Base-by-base conservation (phyloP, 2,329 filamentous ascomycete genomes). In the Cercospora zeae-maydis region DNA sequence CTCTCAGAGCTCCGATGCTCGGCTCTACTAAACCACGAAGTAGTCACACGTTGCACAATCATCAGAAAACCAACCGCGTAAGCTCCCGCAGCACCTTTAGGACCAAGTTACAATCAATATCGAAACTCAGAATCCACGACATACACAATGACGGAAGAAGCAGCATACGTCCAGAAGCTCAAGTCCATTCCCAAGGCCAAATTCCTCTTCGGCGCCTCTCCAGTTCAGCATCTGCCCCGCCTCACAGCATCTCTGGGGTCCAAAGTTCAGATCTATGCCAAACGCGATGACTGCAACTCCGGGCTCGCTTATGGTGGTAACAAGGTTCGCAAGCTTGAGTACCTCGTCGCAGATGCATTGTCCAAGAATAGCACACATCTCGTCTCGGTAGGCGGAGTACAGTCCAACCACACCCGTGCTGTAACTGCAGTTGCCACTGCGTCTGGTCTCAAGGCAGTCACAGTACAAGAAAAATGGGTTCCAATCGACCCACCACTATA, bases 141-240 rank as follows among this genome's bases (percentile, higher is more conserved):
- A 7, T 5, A 34, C 33, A 33, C 1, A 30, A 61, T 61, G 58
- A 45, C 58, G 30, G 60, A 61, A 55, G 42, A 55, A 33, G 70
- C 58, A 66, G 42, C 54, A 11, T 72, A 71, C 52, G 16, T 71
- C 8, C 49, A 64, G 24, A 69, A 67, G 54, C 65, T 72, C 3
- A 56, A 56, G 13, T 67, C 62, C 71, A 89, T 90, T 70, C 85
- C 86, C 11, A 81, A 84, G 63, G 78, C 84, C 68, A 74, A 79
- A 9, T 83, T 90, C 69, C 84, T 88, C 64, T 88, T 90, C 59
- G 86, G 86, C 0, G 84, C 87, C 14, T 89, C 88, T 0, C 88
- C 87, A 31, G 88, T 91, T 70, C 86, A 91, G 72, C 75, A 80
- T 57, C 83, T 91, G 36, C 84, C 86, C 59, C 82, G 86, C 65